Percentiles rank a stretch among this genome's conserved stretches.
Evolutionary conservation across 176 grass and related monocot species (phyloP).

Genomic region (Guadua angustifolia): DNA sequence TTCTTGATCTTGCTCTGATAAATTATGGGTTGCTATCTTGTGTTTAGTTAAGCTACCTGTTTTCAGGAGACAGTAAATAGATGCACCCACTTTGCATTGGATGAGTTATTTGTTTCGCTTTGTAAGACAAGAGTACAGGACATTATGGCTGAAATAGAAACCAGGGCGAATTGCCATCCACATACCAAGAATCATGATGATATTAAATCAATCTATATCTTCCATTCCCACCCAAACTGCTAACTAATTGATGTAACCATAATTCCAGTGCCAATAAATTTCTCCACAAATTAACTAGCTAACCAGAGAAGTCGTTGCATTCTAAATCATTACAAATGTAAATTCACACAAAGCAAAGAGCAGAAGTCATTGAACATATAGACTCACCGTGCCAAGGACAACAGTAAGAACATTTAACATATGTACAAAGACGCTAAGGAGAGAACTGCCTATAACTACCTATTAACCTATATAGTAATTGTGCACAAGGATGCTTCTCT

Average conservation of each 20-base stretch:
- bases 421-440: background rate
- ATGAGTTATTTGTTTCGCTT: background rate
- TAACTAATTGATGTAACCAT: background rate
- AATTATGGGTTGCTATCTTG: background rate
- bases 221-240: background rate
- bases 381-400: background rate
- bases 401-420: background rate
- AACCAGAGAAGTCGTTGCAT: background rate
- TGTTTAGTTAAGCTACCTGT: background rate
- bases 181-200: background rate
- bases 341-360: background rate
- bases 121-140: constrained; percentile 1
- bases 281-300: background rate
- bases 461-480: background rate
- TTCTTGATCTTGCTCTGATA: background rate
- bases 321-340: background rate
- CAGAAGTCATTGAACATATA: background rate
- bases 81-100: background rate
- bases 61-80: background rate
- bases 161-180: background rate
- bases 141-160: constrained; percentile 1
- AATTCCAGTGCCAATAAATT: background rate
- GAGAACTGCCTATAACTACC: background rate
- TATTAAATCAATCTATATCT: background rate
- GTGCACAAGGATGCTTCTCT: background rate